These are phyloP conservation scores for Neltuma alba DNA, from an alignment of 306 rosid species.

Conservation along the genomic window DNA sequence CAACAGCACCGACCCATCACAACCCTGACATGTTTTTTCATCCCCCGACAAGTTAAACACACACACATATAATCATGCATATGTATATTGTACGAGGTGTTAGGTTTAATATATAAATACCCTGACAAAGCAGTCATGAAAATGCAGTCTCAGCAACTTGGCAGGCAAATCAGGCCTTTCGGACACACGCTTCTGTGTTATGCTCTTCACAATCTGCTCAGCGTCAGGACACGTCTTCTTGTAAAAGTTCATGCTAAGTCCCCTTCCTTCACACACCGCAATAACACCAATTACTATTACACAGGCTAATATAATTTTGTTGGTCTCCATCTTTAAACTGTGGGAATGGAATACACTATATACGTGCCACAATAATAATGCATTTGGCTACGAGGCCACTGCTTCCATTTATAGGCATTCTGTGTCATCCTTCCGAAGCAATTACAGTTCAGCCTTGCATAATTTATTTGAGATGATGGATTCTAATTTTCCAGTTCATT, in stretches of 20 bases:
- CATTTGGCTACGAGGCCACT: constrained; percentile 3
- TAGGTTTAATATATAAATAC: constrained; percentile 15
- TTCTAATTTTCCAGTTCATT: neutral
- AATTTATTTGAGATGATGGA: neutral
- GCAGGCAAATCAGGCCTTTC: constrained; percentile 48
- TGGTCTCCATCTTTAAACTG: constrained; percentile 39
- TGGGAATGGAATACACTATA: neutral
- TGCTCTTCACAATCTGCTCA: constrained; percentile 40
- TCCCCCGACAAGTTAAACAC: neutral
- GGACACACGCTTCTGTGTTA: constrained; percentile 39
- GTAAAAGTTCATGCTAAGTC: constrained; percentile 48
- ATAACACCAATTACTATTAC: constrained; percentile 30
- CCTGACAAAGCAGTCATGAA: constrained; percentile 65
- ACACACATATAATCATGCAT: neutral
- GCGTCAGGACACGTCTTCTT: constrained; percentile 49
- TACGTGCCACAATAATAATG: neutral
- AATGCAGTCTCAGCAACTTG: constrained; percentile 63
- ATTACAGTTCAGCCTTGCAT: neutral
- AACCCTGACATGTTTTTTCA: constrained; percentile 49
- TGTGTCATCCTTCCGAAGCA: neutral
- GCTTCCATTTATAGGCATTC: constrained; percentile 12
- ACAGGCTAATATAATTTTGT: constrained; percentile 17
- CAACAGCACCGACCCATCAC: constrained; percentile 63
- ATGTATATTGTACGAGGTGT: neutral
- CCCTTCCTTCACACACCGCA: constrained; percentile 48